These are phyloP conservation scores for Capillidium heterosporum DNA, from an alignment of 371 early-diverging fungal species.

Conservation along the genomic window DNA sequence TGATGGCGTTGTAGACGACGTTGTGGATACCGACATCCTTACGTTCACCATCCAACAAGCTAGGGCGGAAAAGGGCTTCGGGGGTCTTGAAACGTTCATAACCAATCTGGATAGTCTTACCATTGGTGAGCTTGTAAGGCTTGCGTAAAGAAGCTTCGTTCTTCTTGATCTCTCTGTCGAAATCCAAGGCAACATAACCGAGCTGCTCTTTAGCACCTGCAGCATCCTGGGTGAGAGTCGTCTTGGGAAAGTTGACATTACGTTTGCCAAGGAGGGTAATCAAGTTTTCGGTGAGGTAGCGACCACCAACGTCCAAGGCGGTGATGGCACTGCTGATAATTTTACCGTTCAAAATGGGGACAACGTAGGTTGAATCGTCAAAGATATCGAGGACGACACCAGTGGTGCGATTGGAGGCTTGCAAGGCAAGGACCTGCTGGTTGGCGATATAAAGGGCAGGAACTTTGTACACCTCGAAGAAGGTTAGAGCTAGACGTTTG, in stretches of 20 bases:
- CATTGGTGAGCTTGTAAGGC: conserved; percentile 99
- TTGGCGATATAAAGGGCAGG: conserved; percentile 99
- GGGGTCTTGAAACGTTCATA: conserved; percentile 98
- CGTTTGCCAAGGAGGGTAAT: conserved; percentile 96
- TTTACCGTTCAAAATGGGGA: conserved; percentile 99
- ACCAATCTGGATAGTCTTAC: conserved; percentile 96
- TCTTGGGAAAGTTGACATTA: conserved; percentile 97
- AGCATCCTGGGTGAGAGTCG: conserved; percentile 99
- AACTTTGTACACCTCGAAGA: conserved; percentile 99
- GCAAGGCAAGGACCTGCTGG: conserved; percentile 94
- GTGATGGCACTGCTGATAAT: conserved; percentile 96
- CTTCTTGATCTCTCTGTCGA: conserved; percentile 95
- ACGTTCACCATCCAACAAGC: conserved; percentile 74
- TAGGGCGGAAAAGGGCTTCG: conserved; percentile 98
- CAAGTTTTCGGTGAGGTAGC: conserved; percentile 97
- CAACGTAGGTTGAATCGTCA: conserved; percentile 99
- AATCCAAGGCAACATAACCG: conserved; percentile 97
- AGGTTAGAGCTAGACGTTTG: conserved; percentile 99
- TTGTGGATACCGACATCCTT: conserved; percentile 79
- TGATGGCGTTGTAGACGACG: conserved; percentile 90
- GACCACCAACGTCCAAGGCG: conserved; percentile 87
- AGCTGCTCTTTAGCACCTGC: conserved; percentile 99
- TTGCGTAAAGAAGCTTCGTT: conserved; percentile 87
- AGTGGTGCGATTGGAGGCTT: conserved; percentile 99
- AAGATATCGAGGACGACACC: conserved; percentile 99